Conservation (phyloP, 441 rosid genomes). For the Bocquillonia castaneifolia region DNA sequence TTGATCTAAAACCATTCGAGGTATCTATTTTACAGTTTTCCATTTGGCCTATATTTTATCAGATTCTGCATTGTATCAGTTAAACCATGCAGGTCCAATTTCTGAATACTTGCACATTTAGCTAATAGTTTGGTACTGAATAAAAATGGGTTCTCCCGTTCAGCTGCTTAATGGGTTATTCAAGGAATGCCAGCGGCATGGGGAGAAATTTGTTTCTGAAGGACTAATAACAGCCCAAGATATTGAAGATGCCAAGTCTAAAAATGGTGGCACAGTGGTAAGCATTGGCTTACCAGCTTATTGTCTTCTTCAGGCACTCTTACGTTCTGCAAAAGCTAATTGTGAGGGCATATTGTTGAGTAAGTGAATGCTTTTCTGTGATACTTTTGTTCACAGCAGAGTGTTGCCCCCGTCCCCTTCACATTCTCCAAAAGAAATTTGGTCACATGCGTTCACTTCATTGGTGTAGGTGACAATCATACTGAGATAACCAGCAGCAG, state of each 20-base stretch:
- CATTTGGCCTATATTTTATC: background rate
- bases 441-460: background rate
- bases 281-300: conserved; percentile 83
- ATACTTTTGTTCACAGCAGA: background rate
- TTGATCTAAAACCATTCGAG: conserved; percentile 78
- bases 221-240: conserved; percentile 74
- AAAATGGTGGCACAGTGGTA: conserved; percentile 54
- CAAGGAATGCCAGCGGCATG: conserved; percentile 51
- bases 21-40: conserved; percentile 30
- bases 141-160: conserved; percentile 13
- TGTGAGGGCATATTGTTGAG: conserved; percentile 65
- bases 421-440: background rate
- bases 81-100: background rate
- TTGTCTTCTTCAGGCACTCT: conserved; percentile 57
- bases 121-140: conserved; percentile 17
- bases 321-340: conserved; percentile 59
- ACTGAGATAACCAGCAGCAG: conserved; percentile 58
- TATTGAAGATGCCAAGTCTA: conserved; percentile 66
- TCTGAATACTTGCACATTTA: conserved; percentile 9
- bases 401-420: background rate
- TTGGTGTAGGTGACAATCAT: conserved; percentile 43
- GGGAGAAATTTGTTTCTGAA: conserved; percentile 56
- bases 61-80: background rate
- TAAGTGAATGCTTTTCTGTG: conserved; percentile 34
- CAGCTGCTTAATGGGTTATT: conserved; percentile 64